Evolutionary conservation across 495 filamentous ascomycete genomes (phyloP), one percentile per base, ranked within the genome.

Genomic region (Neurospora hispaniola): DNA sequence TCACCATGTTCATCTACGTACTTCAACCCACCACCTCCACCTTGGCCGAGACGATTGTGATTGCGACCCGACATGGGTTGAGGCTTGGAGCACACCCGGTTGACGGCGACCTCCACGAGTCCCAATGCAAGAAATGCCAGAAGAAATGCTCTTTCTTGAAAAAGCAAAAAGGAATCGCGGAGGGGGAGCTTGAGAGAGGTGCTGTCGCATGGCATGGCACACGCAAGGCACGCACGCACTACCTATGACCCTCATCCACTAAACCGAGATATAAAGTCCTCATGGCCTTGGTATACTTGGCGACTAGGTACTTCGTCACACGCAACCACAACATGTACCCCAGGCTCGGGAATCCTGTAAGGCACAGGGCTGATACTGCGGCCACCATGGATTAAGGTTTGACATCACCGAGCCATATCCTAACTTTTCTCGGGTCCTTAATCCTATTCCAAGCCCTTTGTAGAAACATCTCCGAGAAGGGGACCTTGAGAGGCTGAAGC

Each of bases 391-490:
- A 75, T 73, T 78, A 79, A 78, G 76, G 75, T 79, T 79, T 76
- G 54, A 71, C 76, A 75, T 78, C 75, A 72, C 75, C 73, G 76
- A 75, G 74, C 73, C 42, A 10, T 74, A 66, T 54, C 71, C 48
- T 46, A 66, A 42, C 72, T 71, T 71, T 72, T 71, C 69, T 75
- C 54, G 27, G 39, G 27, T n/a, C 44, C 70, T 62, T 16, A 46
- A 72, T 42, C 74, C 70, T 54, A 69, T 75, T 76, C 77, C 76
- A 79, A 74, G 69, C 79, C 79, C 31, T 41, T 79, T 80, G 74
- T 72, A 80, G 79, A 76, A 79, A 74, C 71, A 80, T 69, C 72
- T 76, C 79, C 79, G 79, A 76, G 71, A 40, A 39, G 18, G 54
- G 54, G 54, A 66, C 54, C 54, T 27, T 31, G 54, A 66, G 54